Conservation (phyloP, 2,329 filamentous ascomycete species). For the Biscogniauxia marginata region DNA sequence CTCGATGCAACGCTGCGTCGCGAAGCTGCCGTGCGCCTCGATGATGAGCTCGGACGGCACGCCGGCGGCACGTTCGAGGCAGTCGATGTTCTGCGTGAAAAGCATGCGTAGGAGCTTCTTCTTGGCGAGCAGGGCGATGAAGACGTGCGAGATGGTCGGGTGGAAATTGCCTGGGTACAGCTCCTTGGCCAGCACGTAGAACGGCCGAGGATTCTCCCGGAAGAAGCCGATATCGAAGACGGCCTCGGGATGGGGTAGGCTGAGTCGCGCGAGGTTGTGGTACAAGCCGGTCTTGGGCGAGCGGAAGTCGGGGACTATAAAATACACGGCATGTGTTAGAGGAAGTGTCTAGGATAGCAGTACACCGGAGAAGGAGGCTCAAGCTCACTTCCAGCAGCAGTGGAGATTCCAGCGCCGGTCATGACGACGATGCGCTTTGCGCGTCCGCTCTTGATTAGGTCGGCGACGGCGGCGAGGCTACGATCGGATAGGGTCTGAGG, state of each 20-base stretch:
- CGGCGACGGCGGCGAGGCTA: constrained; percentile 72
- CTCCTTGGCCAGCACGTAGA: constrained; percentile 89
- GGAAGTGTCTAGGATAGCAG: too few relatives aligned
- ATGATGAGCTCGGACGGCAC: constrained; percentile 79
- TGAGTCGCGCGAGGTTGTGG: constrained; percentile 80
- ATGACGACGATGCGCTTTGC: constrained; percentile 77
- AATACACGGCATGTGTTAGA: too few relatives aligned
- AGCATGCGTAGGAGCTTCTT: constrained; percentile 79
- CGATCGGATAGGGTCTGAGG: constrained; percentile 67
- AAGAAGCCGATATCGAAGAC: constrained; percentile 96
- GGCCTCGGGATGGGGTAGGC: constrained; percentile 85
- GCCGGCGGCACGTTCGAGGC: constrained; percentile 83
- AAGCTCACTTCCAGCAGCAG: constrained; percentile 63
- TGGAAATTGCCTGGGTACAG: constrained; percentile 87
- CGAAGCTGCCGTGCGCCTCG: constrained; percentile 95
- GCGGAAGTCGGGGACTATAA: constrained; percentile 86
- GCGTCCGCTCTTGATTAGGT: constrained; percentile 70
- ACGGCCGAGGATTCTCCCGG: constrained; percentile 76
- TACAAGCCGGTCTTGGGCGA: constrained; percentile 93
- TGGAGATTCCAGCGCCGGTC: constrained; percentile 88
- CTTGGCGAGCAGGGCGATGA: constrained; percentile 76
- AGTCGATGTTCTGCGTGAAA: constrained; percentile 98
- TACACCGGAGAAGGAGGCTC: too few relatives aligned
- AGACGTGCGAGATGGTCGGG: constrained; percentile 87
- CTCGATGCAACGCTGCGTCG: constrained; percentile 85